A percentile compares a stretch with the other conserved stretches of the same genome.
phyloP scores from a whole-genome alignment of 768 basidiomycete species.

The Pholiota conissans region DNA sequence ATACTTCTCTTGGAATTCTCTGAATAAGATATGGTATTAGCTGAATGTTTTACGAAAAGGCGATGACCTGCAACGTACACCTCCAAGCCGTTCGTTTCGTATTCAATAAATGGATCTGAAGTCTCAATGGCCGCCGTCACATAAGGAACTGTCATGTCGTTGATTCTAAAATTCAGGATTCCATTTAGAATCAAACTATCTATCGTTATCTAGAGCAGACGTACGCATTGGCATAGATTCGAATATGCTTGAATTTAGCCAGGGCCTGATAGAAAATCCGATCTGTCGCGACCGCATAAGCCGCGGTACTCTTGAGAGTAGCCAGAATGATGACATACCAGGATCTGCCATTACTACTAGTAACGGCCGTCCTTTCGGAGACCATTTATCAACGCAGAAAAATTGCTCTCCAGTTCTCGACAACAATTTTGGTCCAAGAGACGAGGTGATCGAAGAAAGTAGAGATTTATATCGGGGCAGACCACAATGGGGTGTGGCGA shows the following conservation, averaged over 20 bases:
- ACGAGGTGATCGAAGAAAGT: conserved; percentile 50
- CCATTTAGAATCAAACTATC: conserved; percentile 2
- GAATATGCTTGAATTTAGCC: conserved; percentile 60
- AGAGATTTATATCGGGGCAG: conserved; percentile 63
- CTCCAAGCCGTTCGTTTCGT: conserved; percentile 46
- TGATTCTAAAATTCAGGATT: conserved; percentile 40
- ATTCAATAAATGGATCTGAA: conserved; percentile 63
- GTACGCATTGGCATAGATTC: conserved; percentile 82
- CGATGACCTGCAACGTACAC: neutral
- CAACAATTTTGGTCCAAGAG: conserved; percentile 66
- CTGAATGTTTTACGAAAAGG: neutral
- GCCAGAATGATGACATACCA: conserved; percentile 35
- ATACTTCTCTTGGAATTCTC: conserved; percentile 59
- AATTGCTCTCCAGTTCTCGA: conserved; percentile 83
- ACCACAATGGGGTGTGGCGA: conserved; percentile 85
- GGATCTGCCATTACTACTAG: conserved; percentile 83
- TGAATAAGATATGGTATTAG: conserved; percentile 21
- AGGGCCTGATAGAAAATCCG: conserved; percentile 77
- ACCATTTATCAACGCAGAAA: conserved; percentile 74
- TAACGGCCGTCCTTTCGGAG: conserved; percentile 61
- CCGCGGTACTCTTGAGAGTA: neutral
- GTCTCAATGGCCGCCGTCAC: conserved; percentile 73
- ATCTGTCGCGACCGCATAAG: conserved; percentile 36
- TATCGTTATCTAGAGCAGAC: conserved; percentile 21
- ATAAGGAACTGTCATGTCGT: conserved; percentile 83